phyloP scores from a whole-genome alignment of 495 filamentous ascomycete genomes.

The Xylaria telfairii region DNA sequence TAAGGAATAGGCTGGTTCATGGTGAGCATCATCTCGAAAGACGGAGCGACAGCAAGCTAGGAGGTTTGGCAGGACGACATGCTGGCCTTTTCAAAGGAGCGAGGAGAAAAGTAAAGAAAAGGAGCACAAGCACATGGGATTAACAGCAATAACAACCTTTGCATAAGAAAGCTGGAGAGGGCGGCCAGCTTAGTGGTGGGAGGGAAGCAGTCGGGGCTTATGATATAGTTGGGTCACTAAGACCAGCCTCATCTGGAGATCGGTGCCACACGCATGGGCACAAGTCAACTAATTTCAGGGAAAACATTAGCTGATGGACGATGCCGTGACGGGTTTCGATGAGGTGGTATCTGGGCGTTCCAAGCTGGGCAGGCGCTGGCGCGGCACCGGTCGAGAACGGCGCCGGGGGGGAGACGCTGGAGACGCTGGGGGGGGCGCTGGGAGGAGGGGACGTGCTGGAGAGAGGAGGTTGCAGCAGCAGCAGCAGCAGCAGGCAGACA shows the following conservation, averaged over 20 bases:
- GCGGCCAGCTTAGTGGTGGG: conserved; percentile 57
- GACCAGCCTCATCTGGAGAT: conserved; percentile 54
- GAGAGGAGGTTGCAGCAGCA: neutral
- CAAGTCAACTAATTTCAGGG: conserved; percentile 34
- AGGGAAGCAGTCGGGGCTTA: conserved; percentile 55
- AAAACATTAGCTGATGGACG: conserved; percentile 37
- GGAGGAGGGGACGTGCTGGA: conserved; percentile 1
- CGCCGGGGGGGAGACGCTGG: conserved; percentile 12
- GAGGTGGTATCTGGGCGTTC: conserved; percentile 44
- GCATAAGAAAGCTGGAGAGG: conserved; percentile 57
- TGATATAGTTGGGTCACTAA: conserved; percentile 57
- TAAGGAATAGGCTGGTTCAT: conserved; percentile 69
- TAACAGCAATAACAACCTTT: conserved; percentile 58
- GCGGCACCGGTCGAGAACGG: conserved; percentile 39
- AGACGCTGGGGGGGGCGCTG: neutral
- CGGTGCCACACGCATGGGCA: conserved; percentile 42
- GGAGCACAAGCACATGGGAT: conserved; percentile 33
- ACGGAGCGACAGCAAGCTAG: conserved; percentile 36
- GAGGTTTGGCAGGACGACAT: conserved; percentile 31
- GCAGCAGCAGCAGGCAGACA: conserved; percentile 27
- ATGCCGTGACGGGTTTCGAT: conserved; percentile 32
- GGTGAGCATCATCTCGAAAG: conserved; percentile 66
- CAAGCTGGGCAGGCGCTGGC: conserved; percentile 41
- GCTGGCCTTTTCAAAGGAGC: conserved; percentile 29
- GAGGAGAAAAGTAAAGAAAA: conserved; percentile 18